These are phyloP conservation scores for Triticum urartu DNA, from an alignment of 176 grass and related monocot species.

Conservation along the genomic window DNA sequence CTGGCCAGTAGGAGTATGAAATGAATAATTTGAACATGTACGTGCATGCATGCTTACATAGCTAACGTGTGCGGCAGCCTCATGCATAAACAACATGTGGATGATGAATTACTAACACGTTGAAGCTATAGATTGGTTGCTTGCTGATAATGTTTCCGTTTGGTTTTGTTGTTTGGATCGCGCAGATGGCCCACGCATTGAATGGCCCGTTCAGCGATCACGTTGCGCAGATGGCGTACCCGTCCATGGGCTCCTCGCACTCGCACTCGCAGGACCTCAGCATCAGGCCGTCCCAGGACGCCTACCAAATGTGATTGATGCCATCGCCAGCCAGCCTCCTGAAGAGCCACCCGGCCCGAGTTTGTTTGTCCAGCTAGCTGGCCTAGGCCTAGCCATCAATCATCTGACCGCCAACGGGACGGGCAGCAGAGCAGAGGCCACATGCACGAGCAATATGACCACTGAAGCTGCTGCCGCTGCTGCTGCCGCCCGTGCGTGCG, in stretches of 20 bases:
- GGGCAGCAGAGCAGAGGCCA: not conserved
- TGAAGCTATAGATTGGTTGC: no score
- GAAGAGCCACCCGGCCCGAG: constrained; percentile 15
- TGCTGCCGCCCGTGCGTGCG: not conserved
- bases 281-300: constrained; percentile 56
- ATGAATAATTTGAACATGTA: not conserved
- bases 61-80: no score
- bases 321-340: not conserved
- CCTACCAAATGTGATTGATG: constrained; percentile 54
- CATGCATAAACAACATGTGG: not conserved
- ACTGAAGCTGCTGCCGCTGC: constrained; percentile 24
- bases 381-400: not conserved
- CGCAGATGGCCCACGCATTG: constrained; percentile 62
- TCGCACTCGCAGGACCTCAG: constrained; percentile 44
- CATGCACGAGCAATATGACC: constrained; percentile 14
- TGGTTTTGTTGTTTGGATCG: not conserved
- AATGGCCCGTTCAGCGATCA: constrained; percentile 56
- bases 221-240: constrained; percentile 54
- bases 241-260: constrained; percentile 32
- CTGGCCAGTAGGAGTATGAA: not conserved
- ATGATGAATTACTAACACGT: no score
- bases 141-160: not conserved
- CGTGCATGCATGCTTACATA: not conserved
- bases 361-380: not conserved
- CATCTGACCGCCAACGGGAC: constrained; percentile 17